Evolutionary conservation across 2,329 filamentous ascomycete species (phyloP), one percentile per base, ranked within the genome.

Genomic region (Paecilomyces dactylethromorphus): DNA sequence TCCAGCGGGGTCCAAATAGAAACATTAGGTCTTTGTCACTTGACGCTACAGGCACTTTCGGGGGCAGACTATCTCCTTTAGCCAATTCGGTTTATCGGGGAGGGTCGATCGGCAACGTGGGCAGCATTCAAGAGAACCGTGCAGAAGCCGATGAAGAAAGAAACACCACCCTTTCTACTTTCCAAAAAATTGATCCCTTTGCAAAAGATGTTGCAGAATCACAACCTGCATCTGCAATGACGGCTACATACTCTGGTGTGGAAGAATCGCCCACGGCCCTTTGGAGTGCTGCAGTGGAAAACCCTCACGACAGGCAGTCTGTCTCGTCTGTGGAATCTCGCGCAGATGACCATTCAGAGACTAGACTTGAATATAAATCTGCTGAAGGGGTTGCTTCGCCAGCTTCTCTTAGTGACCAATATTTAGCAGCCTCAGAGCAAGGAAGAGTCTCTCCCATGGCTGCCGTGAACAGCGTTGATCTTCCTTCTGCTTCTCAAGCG

Each of bases 401-500:
- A 29, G 26, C 5, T 29, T 7, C 26, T 29, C 26, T 7, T 4
- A 15, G 35, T 3, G 35, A 45, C 18, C 35, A 13, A 54, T 32
- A 1, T 10, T 31, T 15, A 15, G 22, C 10, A n/a, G 13, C 53
- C 11, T 54, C 21, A 18, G 53, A 54, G 26, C 3, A 54, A 12
- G 11, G 13, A 15, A 31, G 3, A 26, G 4, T 54, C 32, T 54
- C 26, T 26, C 53, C 35, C 4, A 13, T 45, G 18, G 13, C 35
- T 13, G 13, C 13, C 7, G 15, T 26, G 2, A 22, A n/a, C 3
- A 52, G 54, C n/a, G 33, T 52, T 50, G 45, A 57, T 32, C 54
- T 22, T 22, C 59, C 56, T 6, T 26, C 58, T 4, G 22, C 31
- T n/a, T 62, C 60, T 1, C 56, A 62, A 22, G 55, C 60, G 3